These are phyloP conservation scores for Wickerhamiella galacta DNA, from an alignment of 805 yeast genomes.

Conservation along the genomic window DNA sequence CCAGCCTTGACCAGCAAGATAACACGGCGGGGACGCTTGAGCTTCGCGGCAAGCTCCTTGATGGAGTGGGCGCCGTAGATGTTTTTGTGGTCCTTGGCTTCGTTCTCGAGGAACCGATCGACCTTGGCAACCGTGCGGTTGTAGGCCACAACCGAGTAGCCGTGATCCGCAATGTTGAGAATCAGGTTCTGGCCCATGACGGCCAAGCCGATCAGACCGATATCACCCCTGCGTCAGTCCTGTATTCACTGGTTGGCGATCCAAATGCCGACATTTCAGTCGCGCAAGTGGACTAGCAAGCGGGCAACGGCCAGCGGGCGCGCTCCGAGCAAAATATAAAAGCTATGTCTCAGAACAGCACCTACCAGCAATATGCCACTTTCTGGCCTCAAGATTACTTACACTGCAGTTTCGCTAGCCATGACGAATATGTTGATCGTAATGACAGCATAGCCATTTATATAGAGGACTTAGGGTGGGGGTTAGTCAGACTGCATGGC, in stretches of 20 bases:
- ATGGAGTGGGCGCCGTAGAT: conserved; percentile 91
- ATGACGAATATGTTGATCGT: too few species aligned
- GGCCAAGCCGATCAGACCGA: conserved; percentile 98
- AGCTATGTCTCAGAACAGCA: too few species aligned
- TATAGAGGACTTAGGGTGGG: too few species aligned
- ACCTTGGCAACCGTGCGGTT: conserved; percentile 96
- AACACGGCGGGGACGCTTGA: conserved; percentile 95
- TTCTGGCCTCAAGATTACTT: too few species aligned
- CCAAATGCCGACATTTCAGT: background rate
- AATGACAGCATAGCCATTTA: too few species aligned
- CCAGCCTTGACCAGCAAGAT: conserved; percentile 94
- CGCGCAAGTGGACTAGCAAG: background rate
- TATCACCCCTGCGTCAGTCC: conserved; percentile 43
- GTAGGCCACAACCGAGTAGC: conserved; percentile 93
- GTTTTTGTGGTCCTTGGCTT: conserved; percentile 80
- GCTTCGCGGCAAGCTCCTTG: conserved; percentile 68
- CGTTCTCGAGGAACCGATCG: conserved; percentile 81
- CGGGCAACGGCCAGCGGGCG: too few species aligned
- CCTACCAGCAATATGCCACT: too few species aligned
- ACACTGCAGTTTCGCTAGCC: too few species aligned
- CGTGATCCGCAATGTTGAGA: conserved; percentile 96
- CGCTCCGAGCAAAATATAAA: too few species aligned
- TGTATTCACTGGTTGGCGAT: background rate
- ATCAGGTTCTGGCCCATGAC: conserved; percentile 97
- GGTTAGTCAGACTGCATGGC: too few species aligned